A percentile compares a stretch with the other conserved stretches of the same genome.
phyloP scores from a whole-genome alignment of 179 eudicot genomes.

The Camellia oleifera region DNA sequence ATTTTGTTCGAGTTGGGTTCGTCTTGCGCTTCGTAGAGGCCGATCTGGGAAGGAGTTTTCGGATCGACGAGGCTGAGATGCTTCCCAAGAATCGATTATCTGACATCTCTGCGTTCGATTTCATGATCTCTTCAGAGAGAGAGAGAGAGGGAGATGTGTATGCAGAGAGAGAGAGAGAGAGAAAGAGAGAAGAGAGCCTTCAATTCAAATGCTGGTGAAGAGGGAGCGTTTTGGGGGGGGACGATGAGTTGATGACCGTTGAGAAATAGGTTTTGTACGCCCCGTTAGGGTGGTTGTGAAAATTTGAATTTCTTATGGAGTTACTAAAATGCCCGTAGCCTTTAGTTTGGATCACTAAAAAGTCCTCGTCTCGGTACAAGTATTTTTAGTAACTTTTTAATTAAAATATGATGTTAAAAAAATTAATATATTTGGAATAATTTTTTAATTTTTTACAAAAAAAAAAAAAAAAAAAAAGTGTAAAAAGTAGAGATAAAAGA shows the following conservation, averaged over 20 bases:
- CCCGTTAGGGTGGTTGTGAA: conserved; percentile 11
- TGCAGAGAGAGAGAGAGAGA: background rate
- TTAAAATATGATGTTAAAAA: no score
- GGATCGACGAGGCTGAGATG: conserved; percentile 57
- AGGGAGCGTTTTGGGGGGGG: conserved; percentile 8
- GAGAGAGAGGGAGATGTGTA: conserved; percentile 22
- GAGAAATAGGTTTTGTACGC: conserved; percentile 8
- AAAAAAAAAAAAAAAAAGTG: no score
- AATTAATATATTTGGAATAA: no score
- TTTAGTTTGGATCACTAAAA: no score
- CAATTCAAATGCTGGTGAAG: conserved; percentile 21
- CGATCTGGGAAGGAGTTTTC: conserved; percentile 60
- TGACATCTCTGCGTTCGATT: conserved; percentile 21
- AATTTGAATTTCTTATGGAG: conserved; percentile 10
- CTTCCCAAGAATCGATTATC: conserved; percentile 39
- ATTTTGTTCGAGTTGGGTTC: conserved; percentile 21
- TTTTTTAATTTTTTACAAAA: no score
- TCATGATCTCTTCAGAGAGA: conserved; percentile 11
- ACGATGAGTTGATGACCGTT: conserved; percentile 49
- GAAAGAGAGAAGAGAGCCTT: background rate
- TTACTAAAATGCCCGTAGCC: conserved; percentile 19
- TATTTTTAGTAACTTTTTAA: no score
- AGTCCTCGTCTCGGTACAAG: no score
- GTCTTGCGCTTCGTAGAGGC: conserved; percentile 37
- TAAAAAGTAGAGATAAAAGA: no score